Evolutionary conservation across 208 protist species (phyloP), one percentile per base, ranked within the genome.

Genomic region (Balamuthia mandrillaris): DNA sequence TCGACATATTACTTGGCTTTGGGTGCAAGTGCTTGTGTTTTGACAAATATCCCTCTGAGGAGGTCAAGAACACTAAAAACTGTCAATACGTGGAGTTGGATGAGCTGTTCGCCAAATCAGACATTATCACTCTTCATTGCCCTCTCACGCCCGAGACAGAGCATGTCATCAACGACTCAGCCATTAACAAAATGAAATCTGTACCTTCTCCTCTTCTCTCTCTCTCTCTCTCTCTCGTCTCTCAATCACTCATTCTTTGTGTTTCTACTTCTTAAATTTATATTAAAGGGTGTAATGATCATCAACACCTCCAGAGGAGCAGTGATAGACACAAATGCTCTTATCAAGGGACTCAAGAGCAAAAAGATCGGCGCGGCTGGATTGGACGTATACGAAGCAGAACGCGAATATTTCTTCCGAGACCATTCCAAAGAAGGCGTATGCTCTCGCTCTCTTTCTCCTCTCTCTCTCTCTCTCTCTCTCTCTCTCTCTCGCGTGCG

Each of bases 351-450:
- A 14, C 51, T 95, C 6, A 91, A 93, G 66, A 85, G 31, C 39
- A 51, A 78, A 0, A 66, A 93, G 31, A 86, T 95, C 39, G 88
- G 88, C 39, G 37, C 65, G 27, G 66, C 90, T 10, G 93, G 88
- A 42, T 47, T 94, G 16, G 94, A 95, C 84, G 91, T 94, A 9
- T 95, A 94, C 79, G 94, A 95, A 44, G 52, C 90, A 10, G 93
- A 95, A 79, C 44, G 10, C 0, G 81, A 33, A 41, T 84, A 87
- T 39, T 95, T 95, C 77, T 95, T 91, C 78, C 66, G 95, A 45
- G 88, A 94, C 72, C 56, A 54, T 12, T 77, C 51, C 31, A 81
- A 18, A 29, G 51, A 74, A n/a, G 63, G 21, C n/a, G 9, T 41
- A 45, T 35, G 18, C 44, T 9, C n/a, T 49, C 12, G 29, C 44